phyloP scores from a whole-genome alignment of 768 basidiomycete species.

The Boletus huronensis region DNA sequence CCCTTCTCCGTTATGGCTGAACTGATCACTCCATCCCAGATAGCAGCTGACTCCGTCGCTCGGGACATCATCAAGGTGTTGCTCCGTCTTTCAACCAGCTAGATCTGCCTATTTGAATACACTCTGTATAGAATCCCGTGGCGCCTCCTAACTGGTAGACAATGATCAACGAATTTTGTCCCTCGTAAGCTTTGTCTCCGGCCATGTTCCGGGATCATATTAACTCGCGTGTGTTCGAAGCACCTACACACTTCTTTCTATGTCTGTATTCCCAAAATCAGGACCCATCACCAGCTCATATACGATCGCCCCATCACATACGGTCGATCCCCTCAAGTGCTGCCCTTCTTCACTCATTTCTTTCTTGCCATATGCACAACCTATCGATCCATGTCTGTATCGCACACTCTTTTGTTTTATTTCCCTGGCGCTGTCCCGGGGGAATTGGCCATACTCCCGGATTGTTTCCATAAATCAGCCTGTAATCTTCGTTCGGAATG shows the following conservation, averaged over 20 bases:
- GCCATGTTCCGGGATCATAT: neutral
- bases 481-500: slow-evolving; percentile 6
- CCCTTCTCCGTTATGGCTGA: neutral
- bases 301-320: slow-evolving; percentile 2
- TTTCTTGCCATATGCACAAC: slow-evolving; percentile 6
- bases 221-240: slow-evolving; percentile 10
- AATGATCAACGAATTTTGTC: neutral
- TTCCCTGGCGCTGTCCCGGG: slow-evolving; percentile 1
- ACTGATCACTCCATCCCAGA: slow-evolving; percentile 11
- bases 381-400: slow-evolving; percentile 7
- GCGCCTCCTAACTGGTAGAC: slow-evolving; percentile 29
- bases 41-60: slow-evolving; percentile 4
- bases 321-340: slow-evolving; percentile 3
- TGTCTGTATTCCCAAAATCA: slow-evolving; percentile 6
- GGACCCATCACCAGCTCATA: slow-evolving; percentile 9
- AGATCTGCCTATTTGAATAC: slow-evolving; percentile 1
- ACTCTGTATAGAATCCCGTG: slow-evolving; percentile 14
- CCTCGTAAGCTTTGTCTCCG: slow-evolving; percentile 11
- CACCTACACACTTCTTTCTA: neutral
- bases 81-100: neutral
- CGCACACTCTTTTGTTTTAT: slow-evolving; percentile 3
- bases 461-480: slow-evolving; percentile 5
- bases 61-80: slow-evolving; percentile 15
- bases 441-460: too few relatives aligned
- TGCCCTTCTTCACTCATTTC: neutral